Evolutionary conservation across 2,329 filamentous ascomycete genomes (phyloP).

Genomic region (Fusarium sp.): DNA sequence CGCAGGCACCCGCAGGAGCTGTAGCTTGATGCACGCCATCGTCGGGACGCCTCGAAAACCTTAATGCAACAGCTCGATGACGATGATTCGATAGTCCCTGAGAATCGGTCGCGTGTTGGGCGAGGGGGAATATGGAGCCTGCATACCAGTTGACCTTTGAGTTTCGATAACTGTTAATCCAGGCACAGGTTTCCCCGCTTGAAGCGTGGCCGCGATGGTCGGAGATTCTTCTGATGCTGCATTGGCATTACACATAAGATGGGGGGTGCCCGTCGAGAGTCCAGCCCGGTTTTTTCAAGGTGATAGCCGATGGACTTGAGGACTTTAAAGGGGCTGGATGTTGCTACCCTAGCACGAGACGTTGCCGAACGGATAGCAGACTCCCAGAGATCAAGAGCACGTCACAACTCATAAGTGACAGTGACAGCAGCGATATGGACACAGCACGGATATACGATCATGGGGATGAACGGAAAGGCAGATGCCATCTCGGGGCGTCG

Average conservation of each 20-base stretch:
- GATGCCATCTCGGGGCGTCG: neutral
- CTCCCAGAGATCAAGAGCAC: neutral
- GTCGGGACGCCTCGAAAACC: constrained; percentile 22
- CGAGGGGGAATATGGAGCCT: constrained; percentile 8
- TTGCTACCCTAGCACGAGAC: neutral
- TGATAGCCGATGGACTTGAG: neutral
- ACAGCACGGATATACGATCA: neutral
- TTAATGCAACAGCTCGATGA: constrained; percentile 14
- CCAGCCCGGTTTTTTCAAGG: neutral
- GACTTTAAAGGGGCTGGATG: neutral
- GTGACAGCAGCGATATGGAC: neutral
- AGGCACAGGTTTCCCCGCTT: neutral
- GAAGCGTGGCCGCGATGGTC: neutral
- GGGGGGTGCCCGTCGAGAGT: neutral
- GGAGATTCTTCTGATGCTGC: neutral
- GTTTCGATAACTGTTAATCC: constrained; percentile 14
- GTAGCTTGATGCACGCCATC: neutral
- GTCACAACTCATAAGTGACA: too few relatives aligned
- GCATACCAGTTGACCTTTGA: constrained; percentile 30
- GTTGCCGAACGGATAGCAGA: neutral
- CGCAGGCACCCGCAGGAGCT: constrained; percentile 29
- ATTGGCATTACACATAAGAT: constrained; percentile 7
- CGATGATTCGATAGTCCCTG: constrained; percentile 6
- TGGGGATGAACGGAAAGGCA: neutral
- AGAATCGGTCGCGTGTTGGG: neutral